phyloP scores from a whole-genome alignment of 148 eudicot genomes.

The Polygonum aviculare region DNA sequence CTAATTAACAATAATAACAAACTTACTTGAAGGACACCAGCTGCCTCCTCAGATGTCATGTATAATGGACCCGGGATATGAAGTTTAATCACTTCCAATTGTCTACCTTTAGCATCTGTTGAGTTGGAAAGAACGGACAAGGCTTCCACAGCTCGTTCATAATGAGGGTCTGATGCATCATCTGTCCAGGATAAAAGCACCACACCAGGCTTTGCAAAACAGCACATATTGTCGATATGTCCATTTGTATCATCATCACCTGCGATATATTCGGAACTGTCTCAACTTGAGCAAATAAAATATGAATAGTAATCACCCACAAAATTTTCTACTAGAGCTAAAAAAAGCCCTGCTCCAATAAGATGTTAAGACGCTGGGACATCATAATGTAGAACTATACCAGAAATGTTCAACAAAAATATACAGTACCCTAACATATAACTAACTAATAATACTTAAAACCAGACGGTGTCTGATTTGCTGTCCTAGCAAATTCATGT shows the following conservation, averaged over 20 bases:
- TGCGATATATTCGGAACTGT: slow-evolving; percentile 16
- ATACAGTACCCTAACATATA: background rate
- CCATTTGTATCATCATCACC: slow-evolving; percentile 99
- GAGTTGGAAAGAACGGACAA: slow-evolving; percentile 51
- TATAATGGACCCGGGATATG: slow-evolving; percentile 80
- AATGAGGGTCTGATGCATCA: slow-evolving; percentile 77
- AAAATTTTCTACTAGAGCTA: background rate
- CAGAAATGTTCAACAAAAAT: background rate
- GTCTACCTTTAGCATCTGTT: slow-evolving; percentile 78
- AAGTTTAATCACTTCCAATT: slow-evolving; percentile 74
- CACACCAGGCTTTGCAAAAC: slow-evolving; percentile 86
- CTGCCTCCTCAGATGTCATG: slow-evolving; percentile 84
- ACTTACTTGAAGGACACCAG: slow-evolving; percentile 64
- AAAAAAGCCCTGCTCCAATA: background rate
- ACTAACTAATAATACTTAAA: background rate
- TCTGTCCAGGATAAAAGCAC: slow-evolving; percentile 87
- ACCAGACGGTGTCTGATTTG: background rate
- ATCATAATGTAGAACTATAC: background rate
- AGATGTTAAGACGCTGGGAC: background rate
- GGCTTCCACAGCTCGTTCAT: slow-evolving; percentile 70
- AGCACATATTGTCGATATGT: slow-evolving; percentile 87
- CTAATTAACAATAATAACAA: background rate
- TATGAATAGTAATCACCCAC: background rate
- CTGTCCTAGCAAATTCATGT: background rate
- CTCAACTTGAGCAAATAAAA: background rate